Percentiles rank a stretch among this genome's conserved stretches.
Conservation (phyloP, 345 rosid species). For the Citrus sinensis region DVS_A1.0 CM039162.1:16717001-16717500, state of each 20-base stretch:
- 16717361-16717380: neutral
- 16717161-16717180: neutral
- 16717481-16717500: neutral
- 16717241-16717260: neutral
- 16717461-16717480: neutral
- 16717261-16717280: neutral
- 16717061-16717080: neutral
- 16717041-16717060: too few relatives aligned
- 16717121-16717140: too few relatives aligned
- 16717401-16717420: constrained; percentile 19
- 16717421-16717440: neutral
- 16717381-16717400: neutral
- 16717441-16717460: neutral
- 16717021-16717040: neutral
- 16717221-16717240: neutral
- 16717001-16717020: neutral
- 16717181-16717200: too few relatives aligned
- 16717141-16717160: too few relatives aligned
- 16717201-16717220: neutral
- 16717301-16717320: neutral
- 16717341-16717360: neutral
- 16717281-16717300: neutral
- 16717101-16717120: neutral
- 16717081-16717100: neutral
- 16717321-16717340: neutral